Percentiles rank a stretch among this genome's conserved stretches.
Evolutionary conservation across 371 early-diverging fungal genomes (phyloP).

Genomic region (Mortierella sp.): DNA sequence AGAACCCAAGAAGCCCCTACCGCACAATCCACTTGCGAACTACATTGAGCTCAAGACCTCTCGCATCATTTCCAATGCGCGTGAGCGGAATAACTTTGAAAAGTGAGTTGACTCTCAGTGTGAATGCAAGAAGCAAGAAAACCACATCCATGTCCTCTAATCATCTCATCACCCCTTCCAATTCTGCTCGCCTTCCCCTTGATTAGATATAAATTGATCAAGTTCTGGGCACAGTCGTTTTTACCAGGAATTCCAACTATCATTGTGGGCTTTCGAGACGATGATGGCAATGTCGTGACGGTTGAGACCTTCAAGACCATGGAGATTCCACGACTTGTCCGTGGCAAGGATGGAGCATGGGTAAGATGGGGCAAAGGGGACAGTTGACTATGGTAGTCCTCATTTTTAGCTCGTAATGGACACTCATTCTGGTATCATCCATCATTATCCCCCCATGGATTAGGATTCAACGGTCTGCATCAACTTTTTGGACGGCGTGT

Average conservation of each 20-base stretch:
- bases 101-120: constrained; percentile 56
- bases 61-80: constrained; percentile 63
- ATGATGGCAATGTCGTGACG: constrained; percentile 67
- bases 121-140: too few relatives aligned
- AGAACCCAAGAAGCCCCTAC: constrained; percentile 57
- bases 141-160: too few relatives aligned
- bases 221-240: constrained; percentile 94
- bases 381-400: too few relatives aligned
- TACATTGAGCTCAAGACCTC: constrained; percentile 94
- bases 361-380: constrained; percentile 56
- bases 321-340: constrained; percentile 85
- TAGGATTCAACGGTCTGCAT: constrained; percentile 68
- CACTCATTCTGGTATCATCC: too few relatives aligned
- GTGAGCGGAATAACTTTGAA: constrained; percentile 72
- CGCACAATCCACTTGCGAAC: constrained; percentile 57
- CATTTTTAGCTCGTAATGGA: too few relatives aligned
- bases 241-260: constrained; percentile 86
- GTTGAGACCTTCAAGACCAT: constrained; percentile 76
- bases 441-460: not conserved
- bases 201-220: constrained; percentile 81
- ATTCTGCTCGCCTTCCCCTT: not conserved
- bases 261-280: constrained; percentile 88
- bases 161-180: not conserved
- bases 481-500: constrained; percentile 65
- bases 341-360: constrained; percentile 69